A percentile compares a stretch with the other conserved stretches of the same genome.
phyloP scores from a whole-genome alignment of 1,139 yeast species.

The Suhomyces taliae region DNA sequence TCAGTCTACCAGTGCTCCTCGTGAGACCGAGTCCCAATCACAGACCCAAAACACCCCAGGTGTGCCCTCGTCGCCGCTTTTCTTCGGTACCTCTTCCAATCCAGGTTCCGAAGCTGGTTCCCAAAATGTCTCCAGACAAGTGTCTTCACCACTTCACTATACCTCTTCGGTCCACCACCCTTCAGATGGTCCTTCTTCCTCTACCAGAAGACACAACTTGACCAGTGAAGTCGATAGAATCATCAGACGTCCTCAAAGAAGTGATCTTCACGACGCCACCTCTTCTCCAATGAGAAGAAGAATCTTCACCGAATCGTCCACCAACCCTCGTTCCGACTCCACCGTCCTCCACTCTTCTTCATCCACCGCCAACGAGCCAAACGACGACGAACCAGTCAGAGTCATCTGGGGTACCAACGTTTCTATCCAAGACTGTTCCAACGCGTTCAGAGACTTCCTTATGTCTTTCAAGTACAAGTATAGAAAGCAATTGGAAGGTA shows the following conservation, averaged over 20 bases:
- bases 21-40: constrained; percentile 38
- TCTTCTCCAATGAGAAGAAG: constrained; percentile 46
- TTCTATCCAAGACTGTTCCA: constrained; percentile 82
- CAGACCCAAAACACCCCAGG: constrained; percentile 31
- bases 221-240: constrained; percentile 47
- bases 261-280: constrained; percentile 43
- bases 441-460: constrained; percentile 76
- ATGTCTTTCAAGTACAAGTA: constrained; percentile 80
- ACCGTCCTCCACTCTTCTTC: constrained; percentile 18
- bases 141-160: constrained; percentile 49
- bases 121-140: constrained; percentile 20
- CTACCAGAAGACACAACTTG: constrained; percentile 27
- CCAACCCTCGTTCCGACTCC: constrained; percentile 14
- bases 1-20: constrained; percentile 13
- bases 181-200: constrained; percentile 23
- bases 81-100: constrained; percentile 56
- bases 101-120: constrained; percentile 37
- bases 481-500: constrained; percentile 61
- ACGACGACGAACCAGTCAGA: constrained; percentile 68
- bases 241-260: constrained; percentile 41
- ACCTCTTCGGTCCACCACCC: constrained; percentile 43
- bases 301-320: constrained; percentile 26
- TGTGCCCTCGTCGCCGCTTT: constrained; percentile 69
- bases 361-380: constrained; percentile 31
- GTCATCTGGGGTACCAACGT: constrained; percentile 99